Percentiles rank a stretch among this genome's conserved stretches.
phyloP scores from a whole-genome alignment of 495 filamentous ascomycete species.

The Penicilliopsis zonata region DNA sequence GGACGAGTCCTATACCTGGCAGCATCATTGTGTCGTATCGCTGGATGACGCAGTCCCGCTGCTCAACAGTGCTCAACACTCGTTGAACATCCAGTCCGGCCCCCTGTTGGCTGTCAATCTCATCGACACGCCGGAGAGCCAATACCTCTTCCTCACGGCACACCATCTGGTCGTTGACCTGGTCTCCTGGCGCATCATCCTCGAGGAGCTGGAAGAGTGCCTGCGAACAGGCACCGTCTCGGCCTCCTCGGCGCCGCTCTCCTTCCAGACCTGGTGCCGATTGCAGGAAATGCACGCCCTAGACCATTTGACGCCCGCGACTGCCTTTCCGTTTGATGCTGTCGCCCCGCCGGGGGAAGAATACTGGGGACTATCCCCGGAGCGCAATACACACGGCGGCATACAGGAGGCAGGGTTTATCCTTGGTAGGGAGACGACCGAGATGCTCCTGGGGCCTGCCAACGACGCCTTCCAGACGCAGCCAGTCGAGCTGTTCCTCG shows the following conservation, averaged over 20 bases:
- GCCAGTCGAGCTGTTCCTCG: conserved; percentile 25
- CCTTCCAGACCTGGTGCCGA: conserved; percentile 41
- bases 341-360: conserved; percentile 5
- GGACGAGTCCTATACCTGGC: too few relatives aligned
- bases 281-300: conserved; percentile 17
- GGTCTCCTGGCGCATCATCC: conserved; percentile 44
- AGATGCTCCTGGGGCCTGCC: conserved; percentile 12
- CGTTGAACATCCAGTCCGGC: conserved; percentile 18
- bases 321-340: conserved; percentile 19
- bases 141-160: conserved; percentile 21
- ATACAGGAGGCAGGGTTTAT: conserved; percentile 9
- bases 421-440: conserved; percentile 17
- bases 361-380: conserved; percentile 28
- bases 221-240: conserved; percentile 21
- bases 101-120: conserved; percentile 36
- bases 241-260: conserved; percentile 23
- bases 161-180: conserved; percentile 47
- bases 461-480: conserved; percentile 22
- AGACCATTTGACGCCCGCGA: conserved; percentile 3
- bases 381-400: conserved; percentile 13
- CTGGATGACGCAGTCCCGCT: too few relatives aligned
- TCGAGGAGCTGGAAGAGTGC: conserved; percentile 39
- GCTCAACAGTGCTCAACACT: too few relatives aligned
- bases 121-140: conserved; percentile 5
- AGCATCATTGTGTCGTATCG: too few relatives aligned